Conservation (phyloP, 257 asterid species). For the Jacaranda mimosifolia region DNA sequence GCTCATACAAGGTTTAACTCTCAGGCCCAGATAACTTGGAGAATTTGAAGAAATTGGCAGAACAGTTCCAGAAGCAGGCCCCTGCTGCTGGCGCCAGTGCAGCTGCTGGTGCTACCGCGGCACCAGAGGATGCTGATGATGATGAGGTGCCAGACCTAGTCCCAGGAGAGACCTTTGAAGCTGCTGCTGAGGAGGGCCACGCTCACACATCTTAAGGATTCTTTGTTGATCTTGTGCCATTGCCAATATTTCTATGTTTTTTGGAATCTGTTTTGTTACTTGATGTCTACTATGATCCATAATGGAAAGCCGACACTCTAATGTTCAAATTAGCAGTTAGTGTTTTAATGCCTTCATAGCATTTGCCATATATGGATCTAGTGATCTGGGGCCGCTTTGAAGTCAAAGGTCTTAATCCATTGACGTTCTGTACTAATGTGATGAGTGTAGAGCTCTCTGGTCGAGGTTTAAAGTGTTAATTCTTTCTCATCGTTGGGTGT, state of each 20-base stretch:
- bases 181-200: constrained; percentile 72
- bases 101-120: constrained; percentile 32
- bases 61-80: constrained; percentile 79
- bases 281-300: constrained; percentile 39
- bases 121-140: constrained; percentile 59
- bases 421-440: neutral
- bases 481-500: neutral
- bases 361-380: constrained; percentile 18
- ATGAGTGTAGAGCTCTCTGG: neutral
- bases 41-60: constrained; percentile 80
- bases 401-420: neutral
- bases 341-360: neutral
- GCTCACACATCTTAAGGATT: constrained; percentile 47
- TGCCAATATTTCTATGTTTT: constrained; percentile 38
- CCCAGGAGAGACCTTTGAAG: constrained; percentile 77
- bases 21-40: constrained; percentile 89
- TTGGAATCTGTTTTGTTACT: constrained; percentile 45
- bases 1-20: neutral
- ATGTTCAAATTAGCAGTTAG: constrained; percentile 30
- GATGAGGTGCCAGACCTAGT: constrained; percentile 86
- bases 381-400: neutral
- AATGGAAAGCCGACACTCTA: constrained; percentile 32
- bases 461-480: neutral
- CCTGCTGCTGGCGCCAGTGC: constrained; percentile 47
- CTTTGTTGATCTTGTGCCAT: constrained; percentile 42